phyloP scores from a whole-genome alignment of 2,329 filamentous ascomycete species.

The Elsinoe ampelina region DNA sequence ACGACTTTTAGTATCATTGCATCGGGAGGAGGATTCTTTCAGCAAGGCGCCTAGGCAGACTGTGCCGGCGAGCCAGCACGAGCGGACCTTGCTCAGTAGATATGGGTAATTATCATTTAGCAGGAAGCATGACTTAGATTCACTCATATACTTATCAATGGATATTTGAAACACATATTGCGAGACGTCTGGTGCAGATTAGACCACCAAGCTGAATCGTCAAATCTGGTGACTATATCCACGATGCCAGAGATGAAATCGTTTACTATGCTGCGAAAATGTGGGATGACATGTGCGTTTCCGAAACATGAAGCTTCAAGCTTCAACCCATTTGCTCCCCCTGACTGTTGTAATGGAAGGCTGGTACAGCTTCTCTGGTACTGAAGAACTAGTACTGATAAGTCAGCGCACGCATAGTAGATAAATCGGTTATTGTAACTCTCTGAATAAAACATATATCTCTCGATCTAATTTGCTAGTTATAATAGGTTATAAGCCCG shows the following conservation, averaged over 20 bases:
- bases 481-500: no score
- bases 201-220: no score
- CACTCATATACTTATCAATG: not conserved
- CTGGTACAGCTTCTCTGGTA: no score
- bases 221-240: no score
- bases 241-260: no score
- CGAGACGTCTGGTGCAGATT: not conserved
- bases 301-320: not conserved
- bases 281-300: not conserved
- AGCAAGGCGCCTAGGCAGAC: slow-evolving; percentile 12
- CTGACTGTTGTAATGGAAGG: no score
- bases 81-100: not conserved
- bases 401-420: no score
- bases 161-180: not conserved
- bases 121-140: slow-evolving; percentile 1
- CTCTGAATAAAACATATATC: no score
- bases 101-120: slow-evolving; percentile 1
- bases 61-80: slow-evolving; percentile 8
- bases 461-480: no score
- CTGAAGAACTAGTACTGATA: no score
- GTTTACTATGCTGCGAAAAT: no score
- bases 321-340: slow-evolving; percentile 3
- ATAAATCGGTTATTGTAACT: no score
- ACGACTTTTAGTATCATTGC: not conserved
- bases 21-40: not conserved